Conservation (phyloP, 495 filamentous ascomycete genomes). For the Chaetomidium leptoderma region DNA sequence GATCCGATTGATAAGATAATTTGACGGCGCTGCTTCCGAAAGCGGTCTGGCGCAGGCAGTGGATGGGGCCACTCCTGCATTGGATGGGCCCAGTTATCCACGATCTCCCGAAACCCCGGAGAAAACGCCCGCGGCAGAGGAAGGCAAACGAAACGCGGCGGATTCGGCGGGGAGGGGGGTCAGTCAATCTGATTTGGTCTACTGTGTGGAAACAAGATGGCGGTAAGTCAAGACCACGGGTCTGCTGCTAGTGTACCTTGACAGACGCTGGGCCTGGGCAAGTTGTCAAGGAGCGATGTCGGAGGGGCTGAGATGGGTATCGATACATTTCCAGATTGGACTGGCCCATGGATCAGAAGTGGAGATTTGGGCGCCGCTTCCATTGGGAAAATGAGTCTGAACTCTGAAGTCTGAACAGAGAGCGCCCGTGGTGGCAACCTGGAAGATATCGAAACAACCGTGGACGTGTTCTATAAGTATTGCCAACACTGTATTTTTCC, state of each 20-base stretch:
- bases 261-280: not conserved
- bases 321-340: too few relatives aligned
- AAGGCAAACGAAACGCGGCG: not conserved
- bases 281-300: not conserved
- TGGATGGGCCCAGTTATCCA: not conserved
- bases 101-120: not conserved
- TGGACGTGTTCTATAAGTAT: too few relatives aligned
- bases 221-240: not conserved
- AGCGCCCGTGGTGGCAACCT: too few relatives aligned
- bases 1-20: constrained; percentile 41
- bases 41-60: constrained; percentile 9
- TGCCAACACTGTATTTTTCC: too few relatives aligned
- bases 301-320: not conserved
- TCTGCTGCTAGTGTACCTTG: not conserved
- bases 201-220: not conserved
- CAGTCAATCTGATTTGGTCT: not conserved
- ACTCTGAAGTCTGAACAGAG: too few relatives aligned
- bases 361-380: too few relatives aligned
- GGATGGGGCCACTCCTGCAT: not conserved
- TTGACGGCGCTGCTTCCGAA: constrained; percentile 11
- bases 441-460: too few relatives aligned
- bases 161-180: not conserved
- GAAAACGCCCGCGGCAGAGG: not conserved
- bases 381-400: too few relatives aligned
- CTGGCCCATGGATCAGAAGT: too few relatives aligned